Conservation (phyloP, 2,329 filamentous ascomycete species). For the Aspergillus sp. region DNA sequence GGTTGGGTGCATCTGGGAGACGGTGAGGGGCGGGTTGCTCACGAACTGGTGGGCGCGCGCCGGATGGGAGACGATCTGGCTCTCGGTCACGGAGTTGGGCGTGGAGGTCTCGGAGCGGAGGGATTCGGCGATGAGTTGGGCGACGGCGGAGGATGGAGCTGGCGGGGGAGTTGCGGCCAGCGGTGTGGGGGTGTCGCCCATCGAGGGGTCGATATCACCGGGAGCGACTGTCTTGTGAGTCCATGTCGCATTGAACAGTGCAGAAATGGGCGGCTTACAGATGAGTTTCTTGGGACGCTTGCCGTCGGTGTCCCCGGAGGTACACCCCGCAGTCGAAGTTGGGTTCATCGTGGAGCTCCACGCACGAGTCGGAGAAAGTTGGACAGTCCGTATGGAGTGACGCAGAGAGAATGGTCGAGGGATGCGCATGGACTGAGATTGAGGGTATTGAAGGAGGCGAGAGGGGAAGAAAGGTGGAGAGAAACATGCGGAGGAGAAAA, state of each 20-base stretch:
- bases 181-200: constrained; percentile 14
- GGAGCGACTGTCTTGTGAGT: constrained; percentile 36
- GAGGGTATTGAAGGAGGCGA: neutral
- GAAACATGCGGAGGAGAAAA: neutral
- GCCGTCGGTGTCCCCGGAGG: constrained; percentile 10
- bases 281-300: constrained; percentile 41
- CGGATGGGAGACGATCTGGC: constrained; percentile 33
- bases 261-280: constrained; percentile 25
- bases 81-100: constrained; percentile 32
- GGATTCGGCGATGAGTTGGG: constrained; percentile 16
- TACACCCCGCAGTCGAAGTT: constrained; percentile 8
- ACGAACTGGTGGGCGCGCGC: constrained; percentile 44
- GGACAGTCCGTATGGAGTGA: neutral
- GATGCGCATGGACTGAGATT: constrained; percentile 5
- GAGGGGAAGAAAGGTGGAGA: neutral
- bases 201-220: constrained; percentile 35
- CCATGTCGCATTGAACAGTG: neutral
- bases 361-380: neutral
- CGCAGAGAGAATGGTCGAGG: neutral
- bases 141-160: constrained; percentile 8
- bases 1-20: constrained; percentile 40
- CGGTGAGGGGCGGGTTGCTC: constrained; percentile 40
- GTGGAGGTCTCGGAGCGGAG: constrained; percentile 35
- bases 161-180: constrained; percentile 12
- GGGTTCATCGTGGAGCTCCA: neutral